phyloP scores from a whole-genome alignment of 2,329 filamentous ascomycete species.

The Torrubiella hemipterigena region DNA sequence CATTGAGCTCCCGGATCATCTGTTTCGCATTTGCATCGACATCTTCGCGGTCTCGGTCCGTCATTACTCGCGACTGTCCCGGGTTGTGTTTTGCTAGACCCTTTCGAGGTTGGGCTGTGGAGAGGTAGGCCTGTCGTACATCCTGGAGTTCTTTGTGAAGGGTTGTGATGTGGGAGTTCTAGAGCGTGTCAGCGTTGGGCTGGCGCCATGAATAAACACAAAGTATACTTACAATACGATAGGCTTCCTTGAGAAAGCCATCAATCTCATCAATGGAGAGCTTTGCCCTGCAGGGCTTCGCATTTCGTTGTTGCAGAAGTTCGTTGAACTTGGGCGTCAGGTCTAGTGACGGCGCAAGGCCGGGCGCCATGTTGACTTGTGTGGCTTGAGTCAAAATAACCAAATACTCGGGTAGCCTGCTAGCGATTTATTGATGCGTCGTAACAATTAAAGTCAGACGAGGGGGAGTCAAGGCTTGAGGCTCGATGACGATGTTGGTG shows the following conservation, averaged over 20 bases:
- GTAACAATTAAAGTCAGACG: no score
- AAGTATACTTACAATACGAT: constrained; percentile 70
- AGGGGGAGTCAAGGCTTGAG: no score
- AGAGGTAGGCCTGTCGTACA: constrained; percentile 85
- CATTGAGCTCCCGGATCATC: constrained; percentile 74
- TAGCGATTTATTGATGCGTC: no score
- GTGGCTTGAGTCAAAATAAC: no score
- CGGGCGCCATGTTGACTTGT: no score
- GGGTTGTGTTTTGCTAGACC: constrained; percentile 34
- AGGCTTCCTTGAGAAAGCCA: constrained; percentile 86
- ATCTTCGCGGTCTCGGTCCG: constrained; percentile 70
- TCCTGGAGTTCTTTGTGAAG: constrained; percentile 69
- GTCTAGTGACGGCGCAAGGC: constrained; percentile 35
- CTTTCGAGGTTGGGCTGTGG: constrained; percentile 56
- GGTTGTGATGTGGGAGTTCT: constrained; percentile 78
- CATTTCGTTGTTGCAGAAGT: constrained; percentile 48
- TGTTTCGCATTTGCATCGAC: constrained; percentile 81
- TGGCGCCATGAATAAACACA: constrained; percentile 6
- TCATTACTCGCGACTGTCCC: constrained; percentile 46
- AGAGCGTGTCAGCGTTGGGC: constrained; percentile 4
- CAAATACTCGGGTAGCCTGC: no score
- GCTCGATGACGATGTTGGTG: no score
- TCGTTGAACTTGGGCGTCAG: constrained; percentile 59
- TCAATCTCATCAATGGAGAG: constrained; percentile 50
- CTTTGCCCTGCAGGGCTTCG: constrained; percentile 29